These are phyloP conservation scores for Pestalotiopsis sp. DNA, from an alignment of 2,329 filamentous ascomycete genomes.

Conservation along the genomic window DNA sequence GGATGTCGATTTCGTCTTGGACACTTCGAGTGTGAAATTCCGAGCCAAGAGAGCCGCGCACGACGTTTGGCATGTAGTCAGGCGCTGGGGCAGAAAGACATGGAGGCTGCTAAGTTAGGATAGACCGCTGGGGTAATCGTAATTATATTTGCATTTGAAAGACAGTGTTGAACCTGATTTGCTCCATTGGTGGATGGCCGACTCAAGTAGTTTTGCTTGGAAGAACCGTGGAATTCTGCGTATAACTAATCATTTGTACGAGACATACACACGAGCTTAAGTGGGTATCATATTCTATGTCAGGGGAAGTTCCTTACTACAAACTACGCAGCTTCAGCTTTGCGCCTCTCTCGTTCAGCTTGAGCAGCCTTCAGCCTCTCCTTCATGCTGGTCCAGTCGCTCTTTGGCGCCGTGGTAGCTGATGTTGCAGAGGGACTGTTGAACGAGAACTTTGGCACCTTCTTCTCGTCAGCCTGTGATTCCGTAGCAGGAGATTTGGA, in stretches of 20 bases:
- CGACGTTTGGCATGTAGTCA: constrained; percentile 11
- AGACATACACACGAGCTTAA: not conserved
- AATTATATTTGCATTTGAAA: not conserved
- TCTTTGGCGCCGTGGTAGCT: constrained; percentile 21
- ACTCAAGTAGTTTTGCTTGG: not conserved
- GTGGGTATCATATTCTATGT: constrained; percentile 3
- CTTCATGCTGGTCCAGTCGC: constrained; percentile 44
- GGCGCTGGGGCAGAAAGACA: constrained; percentile 10
- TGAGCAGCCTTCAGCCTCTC: constrained; percentile 61
- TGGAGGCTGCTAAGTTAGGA: constrained; percentile 10
- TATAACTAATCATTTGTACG: not conserved
- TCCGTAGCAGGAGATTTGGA: constrained; percentile 22
- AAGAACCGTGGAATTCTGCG: not conserved
- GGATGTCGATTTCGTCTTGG: constrained; percentile 17
- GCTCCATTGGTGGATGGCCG: not conserved
- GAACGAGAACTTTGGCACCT: constrained; percentile 19
- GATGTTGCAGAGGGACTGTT: constrained; percentile 6
- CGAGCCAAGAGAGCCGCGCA: constrained; percentile 5
- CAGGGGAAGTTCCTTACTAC: not conserved
- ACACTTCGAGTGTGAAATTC: not conserved
- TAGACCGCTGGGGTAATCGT: not conserved
- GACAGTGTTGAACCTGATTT: not conserved
- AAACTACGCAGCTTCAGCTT: constrained; percentile 18
- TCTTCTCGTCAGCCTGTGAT: constrained; percentile 40
- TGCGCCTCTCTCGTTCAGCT: constrained; percentile 55